phyloP scores from a whole-genome alignment of 139 green algal genomes.

The Astrephomene gubernaculifera region DNA sequence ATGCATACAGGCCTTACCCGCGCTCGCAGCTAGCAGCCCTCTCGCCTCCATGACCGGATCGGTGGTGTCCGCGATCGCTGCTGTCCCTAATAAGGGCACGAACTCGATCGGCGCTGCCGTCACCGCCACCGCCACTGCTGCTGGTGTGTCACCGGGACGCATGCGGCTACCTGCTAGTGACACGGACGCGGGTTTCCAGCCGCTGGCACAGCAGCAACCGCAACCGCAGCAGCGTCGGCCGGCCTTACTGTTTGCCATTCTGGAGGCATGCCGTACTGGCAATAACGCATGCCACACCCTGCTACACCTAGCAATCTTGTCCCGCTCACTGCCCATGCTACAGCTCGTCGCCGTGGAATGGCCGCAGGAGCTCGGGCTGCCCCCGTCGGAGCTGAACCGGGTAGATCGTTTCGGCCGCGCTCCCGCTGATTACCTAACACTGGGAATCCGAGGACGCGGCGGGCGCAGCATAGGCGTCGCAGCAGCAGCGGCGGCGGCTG shows the following conservation, averaged over 20 bases:
- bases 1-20: neutral
- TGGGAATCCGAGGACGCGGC: neutral
- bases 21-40: neutral
- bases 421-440: neutral
- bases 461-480: neutral
- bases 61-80: no score
- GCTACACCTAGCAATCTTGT: conserved; percentile 20
- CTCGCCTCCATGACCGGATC: neutral
- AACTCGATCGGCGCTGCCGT: no score
- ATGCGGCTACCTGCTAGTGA: no score
- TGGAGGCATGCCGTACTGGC: neutral
- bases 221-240: no score
- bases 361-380: conserved; percentile 6
- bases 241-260: neutral
- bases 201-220: no score
- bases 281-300: conserved; percentile 7
- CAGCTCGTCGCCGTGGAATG: neutral
- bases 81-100: no score
- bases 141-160: no score
- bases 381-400: neutral
- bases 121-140: no score
- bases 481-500: neutral
- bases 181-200: no score
- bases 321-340: conserved; percentile 4
- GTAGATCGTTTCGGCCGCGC: neutral